Evolutionary conservation across 805 yeast genomes (phyloP), one percentile per base, ranked within the genome.

Genomic region (Zygosaccharomyces gambellarensis): DNA sequence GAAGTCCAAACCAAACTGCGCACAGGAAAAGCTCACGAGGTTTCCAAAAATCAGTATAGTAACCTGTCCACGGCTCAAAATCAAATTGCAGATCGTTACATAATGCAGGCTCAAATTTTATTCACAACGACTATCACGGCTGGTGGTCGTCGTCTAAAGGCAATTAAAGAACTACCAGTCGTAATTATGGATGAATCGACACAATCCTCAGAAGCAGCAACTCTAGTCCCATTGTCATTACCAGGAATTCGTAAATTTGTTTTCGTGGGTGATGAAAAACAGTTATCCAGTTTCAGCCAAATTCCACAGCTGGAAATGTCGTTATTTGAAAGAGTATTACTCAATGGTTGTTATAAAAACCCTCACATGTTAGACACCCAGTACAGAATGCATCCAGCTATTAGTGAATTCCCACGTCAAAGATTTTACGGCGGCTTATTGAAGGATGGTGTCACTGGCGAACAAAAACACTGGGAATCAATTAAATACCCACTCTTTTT

Each of bases 151-250:
- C 80, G 78, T 56, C 67, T 85, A 55, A 82, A 81, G 56, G 71
- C 76, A 11, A 69, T 83, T 8, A 70, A 73, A 34, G 76, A 73
- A 54, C 63, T 77, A 53, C 88, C 88, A 1, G 82, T 82, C 2
- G 85, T 85, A 5, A 83, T 85, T 29, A 81, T 85, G 85, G 90
- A 85, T 69, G 90, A 85, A 67, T 78, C 87, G 3, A 84, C 90
- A 0, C 90, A 84, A 57, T 82, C 90, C 0, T 80, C 88, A 0
- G 92, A 85, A 55, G 85, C 89, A 5, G 72, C 81, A 1, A 80
- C 88, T 0, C 70, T 85, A 54, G 85, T 85, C 48, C 90, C 90
- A 9, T 68, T 85, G 51, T 81, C 87, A 5, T 77, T 83, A 73
- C 77, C 81, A 3, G 86, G 85, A 12, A 81, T 83, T 45, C 78